Base-by-base conservation (phyloP, 768 basidiomycete species). In the Phallus indusiatus region DNA sequence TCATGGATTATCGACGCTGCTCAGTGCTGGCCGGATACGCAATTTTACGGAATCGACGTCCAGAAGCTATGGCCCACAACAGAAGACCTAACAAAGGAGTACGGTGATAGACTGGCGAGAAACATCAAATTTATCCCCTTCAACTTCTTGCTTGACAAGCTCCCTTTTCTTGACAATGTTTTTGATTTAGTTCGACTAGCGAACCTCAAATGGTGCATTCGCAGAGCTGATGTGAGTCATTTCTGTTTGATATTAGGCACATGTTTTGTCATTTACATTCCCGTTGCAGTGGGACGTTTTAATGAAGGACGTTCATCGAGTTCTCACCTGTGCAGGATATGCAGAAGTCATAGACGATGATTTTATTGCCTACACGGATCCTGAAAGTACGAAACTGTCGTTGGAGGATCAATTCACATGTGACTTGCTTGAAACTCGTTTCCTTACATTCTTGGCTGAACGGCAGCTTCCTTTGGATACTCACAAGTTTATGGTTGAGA, bases 131-230 rank as follows among this genome's bases (percentile, higher is more conserved):
- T 50, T 47, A n/a, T 11, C 48, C 63, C 61, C 55, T 50, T 50
- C 20, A 51, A 47, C 10, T 47, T 60, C 42, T 53, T 59, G 51
- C 11, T 53, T 62, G 74, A 78, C 61, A 66, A 70, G 33, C 72
- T 90, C 22, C 87, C 88, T 0, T 89, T 88, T 61, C 73, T 76
- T 0, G 76, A 79, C 64, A 73, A 78, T 52, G 75, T 76, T 1
- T 90, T 91, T 62, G 86, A 91, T 64, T 74, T 83, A 54, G 82
- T 92, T 47, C 78, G 88, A 36, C 81, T 91, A 78, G 82, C 86
- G 11, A 83, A 88, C 61, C 72, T 88, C 10, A 72, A 76, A 11
- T 73, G 86, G 14, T 80, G 78, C 64, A 75, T 92, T 53, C 86
- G 87, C 0, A 68, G 76, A 49, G 72, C 77, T 5, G 49, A 48